Percentiles rank a stretch among this genome's conserved stretches.
Evolutionary conservation across 208 protist genomes (phyloP).

Genomic region (Vickermania spadyakhi): DNA sequence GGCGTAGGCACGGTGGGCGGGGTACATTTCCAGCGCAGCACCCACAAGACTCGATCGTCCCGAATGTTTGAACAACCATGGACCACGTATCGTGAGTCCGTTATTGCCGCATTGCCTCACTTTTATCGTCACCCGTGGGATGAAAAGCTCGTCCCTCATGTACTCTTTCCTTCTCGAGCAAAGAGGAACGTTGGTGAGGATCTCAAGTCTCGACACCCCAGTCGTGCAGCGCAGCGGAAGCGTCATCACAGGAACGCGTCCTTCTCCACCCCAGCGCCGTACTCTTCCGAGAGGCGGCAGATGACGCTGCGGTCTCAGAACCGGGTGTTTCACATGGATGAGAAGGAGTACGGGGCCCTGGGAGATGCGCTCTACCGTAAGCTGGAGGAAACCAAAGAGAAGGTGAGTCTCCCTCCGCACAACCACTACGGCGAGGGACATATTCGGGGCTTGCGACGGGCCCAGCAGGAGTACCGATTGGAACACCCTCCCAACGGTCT

Average conservation of each 20-base stretch:
- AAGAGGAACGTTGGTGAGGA: constrained; percentile 11
- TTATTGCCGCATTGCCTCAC: constrained; percentile 76
- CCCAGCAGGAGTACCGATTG: constrained; percentile 7
- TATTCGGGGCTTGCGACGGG: constrained; percentile 2
- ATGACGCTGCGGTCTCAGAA: constrained; percentile 53
- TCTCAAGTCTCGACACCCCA: background rate
- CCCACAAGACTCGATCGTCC: constrained; percentile 7
- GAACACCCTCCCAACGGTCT: constrained; percentile 49
- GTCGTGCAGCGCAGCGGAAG: background rate
- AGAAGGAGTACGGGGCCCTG: constrained; percentile 63
- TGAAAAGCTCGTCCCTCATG: constrained; percentile 45
- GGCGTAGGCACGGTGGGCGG: background rate
- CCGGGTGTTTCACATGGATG: constrained; percentile 47
- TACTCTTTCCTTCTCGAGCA: constrained; percentile 56
- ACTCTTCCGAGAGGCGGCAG: constrained; percentile 4
- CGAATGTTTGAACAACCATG: constrained; percentile 54
- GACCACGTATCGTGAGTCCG: constrained; percentile 62
- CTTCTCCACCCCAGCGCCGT: background rate
- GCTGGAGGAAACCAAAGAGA: background rate
- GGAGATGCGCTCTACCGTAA: constrained; percentile 32
- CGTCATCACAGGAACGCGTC: background rate
- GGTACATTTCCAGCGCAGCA: background rate
- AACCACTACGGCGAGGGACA: constrained; percentile 1
- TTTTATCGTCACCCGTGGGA: constrained; percentile 81
- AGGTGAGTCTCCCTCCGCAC: background rate